Conservation (phyloP, 2,329 filamentous ascomycete species). For the Neonectria coccinea region DNA sequence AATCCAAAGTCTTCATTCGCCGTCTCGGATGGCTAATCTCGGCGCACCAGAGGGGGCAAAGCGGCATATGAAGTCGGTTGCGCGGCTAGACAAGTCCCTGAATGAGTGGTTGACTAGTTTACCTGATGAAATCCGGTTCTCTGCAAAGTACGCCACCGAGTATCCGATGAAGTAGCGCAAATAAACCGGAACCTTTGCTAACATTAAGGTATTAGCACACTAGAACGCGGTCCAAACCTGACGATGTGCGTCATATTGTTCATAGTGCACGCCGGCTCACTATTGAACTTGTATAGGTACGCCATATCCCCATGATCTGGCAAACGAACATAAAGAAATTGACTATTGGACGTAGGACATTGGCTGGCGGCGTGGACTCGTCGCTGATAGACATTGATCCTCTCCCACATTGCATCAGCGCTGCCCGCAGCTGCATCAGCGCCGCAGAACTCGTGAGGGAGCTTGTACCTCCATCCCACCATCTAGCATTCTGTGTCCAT, state of each 20-base stretch:
- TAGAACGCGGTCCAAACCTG: slow-evolving; percentile 33
- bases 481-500: slow-evolving; percentile 45
- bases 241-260: slow-evolving; percentile 47
- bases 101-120: slow-evolving; percentile 20
- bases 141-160: slow-evolving; percentile 25
- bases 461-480: slow-evolving; percentile 44
- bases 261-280: slow-evolving; percentile 45
- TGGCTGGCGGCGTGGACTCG: background rate
- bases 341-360: background rate
- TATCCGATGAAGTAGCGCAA: background rate
- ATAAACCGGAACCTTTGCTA: background rate
- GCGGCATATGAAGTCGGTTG: slow-evolving; percentile 5
- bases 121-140: slow-evolving; percentile 45
- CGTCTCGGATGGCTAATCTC: slow-evolving; percentile 29
- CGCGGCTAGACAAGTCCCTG: slow-evolving; percentile 7
- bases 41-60: slow-evolving; percentile 9
- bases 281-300: slow-evolving; percentile 43
- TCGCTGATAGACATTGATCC: slow-evolving; percentile 13
- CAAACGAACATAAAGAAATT: background rate
- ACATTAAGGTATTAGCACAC: background rate
- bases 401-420: slow-evolving; percentile 42
- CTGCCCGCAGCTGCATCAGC: slow-evolving; percentile 44
- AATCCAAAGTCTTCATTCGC: slow-evolving; percentile 42
- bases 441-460: slow-evolving; percentile 40
- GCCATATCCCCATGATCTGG: too few relatives aligned